Percentiles rank a stretch among this genome's conserved stretches.
These are phyloP conservation scores for Eucalyptus melliodora DNA, from an alignment of 345 rosid genomes.

Conservation along the genomic window DNA sequence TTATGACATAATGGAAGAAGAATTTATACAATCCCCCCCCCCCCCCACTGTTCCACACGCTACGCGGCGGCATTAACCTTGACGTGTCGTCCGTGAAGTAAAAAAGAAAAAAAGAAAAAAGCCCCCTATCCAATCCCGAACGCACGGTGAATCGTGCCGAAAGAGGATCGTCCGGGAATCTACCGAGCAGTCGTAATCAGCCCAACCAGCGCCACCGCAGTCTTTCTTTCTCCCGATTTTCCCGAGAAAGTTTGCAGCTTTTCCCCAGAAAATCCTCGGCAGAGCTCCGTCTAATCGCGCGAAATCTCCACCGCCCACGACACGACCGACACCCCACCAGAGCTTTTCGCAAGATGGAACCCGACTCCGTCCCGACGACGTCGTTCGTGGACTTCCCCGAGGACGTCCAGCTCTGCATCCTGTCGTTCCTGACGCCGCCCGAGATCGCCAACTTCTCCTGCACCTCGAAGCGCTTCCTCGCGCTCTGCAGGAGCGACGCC, in stretches of 20 bases:
- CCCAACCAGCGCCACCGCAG: background rate
- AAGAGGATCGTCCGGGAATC: background rate
- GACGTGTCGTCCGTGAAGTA: background rate
- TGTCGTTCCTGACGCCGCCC: constrained; percentile 57
- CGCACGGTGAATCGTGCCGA: background rate
- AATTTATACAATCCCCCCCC: too few relatives aligned
- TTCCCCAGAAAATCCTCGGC: background rate
- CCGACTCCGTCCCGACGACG: background rate
- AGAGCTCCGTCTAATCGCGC: background rate
- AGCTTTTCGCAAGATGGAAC: background rate
- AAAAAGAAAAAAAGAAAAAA: background rate
- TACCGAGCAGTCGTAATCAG: background rate
- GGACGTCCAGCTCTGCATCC: constrained; percentile 68
- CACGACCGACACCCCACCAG: background rate
- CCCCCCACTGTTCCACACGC: background rate
- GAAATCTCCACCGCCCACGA: background rate
- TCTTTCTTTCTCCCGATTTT: background rate
- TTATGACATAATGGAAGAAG: too few relatives aligned
- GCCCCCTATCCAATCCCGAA: background rate
- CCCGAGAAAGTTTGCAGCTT: background rate
- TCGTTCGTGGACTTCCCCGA: constrained; percentile 67
- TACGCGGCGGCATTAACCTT: background rate
- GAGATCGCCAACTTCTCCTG: constrained; percentile 68
- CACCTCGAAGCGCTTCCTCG: constrained; percentile 61
- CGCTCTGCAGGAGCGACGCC: constrained; percentile 43